phyloP scores from a whole-genome alignment of 306 rosid genomes.

The Cicer bijugum region DNA sequence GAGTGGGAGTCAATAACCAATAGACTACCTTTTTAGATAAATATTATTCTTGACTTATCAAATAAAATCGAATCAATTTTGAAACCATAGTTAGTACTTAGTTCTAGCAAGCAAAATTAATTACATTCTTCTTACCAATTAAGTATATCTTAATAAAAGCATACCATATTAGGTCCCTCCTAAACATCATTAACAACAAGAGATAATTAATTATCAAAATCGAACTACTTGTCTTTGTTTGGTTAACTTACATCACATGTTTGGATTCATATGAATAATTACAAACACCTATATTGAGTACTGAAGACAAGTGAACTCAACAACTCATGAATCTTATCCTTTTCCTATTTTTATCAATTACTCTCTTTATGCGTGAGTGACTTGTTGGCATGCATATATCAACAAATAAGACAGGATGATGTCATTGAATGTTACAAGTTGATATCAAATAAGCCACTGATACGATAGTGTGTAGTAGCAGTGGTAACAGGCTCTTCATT shows the following conservation, averaged over 20 bases:
- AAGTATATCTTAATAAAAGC: neutral
- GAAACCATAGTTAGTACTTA: neutral
- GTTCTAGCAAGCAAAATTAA: neutral
- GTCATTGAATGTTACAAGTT: too few species aligned
- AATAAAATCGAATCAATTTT: neutral
- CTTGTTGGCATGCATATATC: too few species aligned
- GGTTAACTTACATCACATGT: constrained; percentile 42
- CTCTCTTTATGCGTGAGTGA: too few species aligned
- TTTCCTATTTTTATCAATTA: neutral
- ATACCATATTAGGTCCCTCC: neutral
- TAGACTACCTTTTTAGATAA: neutral
- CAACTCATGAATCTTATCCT: constrained; percentile 32
- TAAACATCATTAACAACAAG: constrained; percentile 29
- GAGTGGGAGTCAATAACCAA: too few species aligned
- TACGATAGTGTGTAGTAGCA: too few species aligned
- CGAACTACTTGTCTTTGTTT: neutral
- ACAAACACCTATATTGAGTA: neutral
- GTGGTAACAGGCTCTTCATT: too few species aligned
- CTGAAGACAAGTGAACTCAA: constrained; percentile 8
- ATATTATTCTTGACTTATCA: neutral
- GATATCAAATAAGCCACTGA: too few species aligned
- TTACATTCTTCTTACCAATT: neutral
- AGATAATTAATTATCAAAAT: neutral
- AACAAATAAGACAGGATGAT: too few species aligned
- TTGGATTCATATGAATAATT: constrained; percentile 38